Base-by-base conservation (phyloP, 495 filamentous ascomycete genomes). In the Aspergillus olivimuriae region DNA sequence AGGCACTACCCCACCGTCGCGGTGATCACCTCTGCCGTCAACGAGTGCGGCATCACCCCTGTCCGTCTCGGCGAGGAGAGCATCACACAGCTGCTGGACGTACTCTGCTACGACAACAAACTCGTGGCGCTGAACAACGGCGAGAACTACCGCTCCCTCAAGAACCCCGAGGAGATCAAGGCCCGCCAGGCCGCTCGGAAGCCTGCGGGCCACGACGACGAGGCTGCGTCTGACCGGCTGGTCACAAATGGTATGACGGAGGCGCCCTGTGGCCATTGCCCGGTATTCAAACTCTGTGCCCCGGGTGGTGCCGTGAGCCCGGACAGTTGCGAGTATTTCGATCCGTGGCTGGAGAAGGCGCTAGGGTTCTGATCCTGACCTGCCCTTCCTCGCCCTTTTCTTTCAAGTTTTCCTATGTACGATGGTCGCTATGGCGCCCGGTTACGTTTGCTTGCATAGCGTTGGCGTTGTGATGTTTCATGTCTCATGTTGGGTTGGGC, bases 231-330 rank as follows among this genome's bases (percentile, higher is more conserved):
- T n/a, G 50, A 56, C 30, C 28, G 47, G 9, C 43, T 65, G 7
- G 65, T 63, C 17, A 74, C 68, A 43, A 82, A 84, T 53, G 88
- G 86, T 17, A 79, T 94, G 56, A 92, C 84, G 1, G 88, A 95
- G 52, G 81, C 82, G 2, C 92, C 92, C 6, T 98, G 92, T 69
- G 91, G 89, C 12, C 72, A 78, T 47, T 98, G 92, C 60, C 92
- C 94, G 0, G 92, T 96, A n/a, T 94, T 95, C 65, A 79, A 84
- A 30, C 70, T 95, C 15, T 98, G 92, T 62, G 83, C 83, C 36
- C 86, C 92, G 41, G 89, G 84, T 4, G 89, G 89, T 1, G 84
- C 85, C 7, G 87, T 97, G 24, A 92, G 82, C 58, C 87, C 92
- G 1, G 84, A 82, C 43, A 94, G 77, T 38, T 98, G 92, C 60